Evolutionary conservation across 176 grass and related monocot genomes (phyloP), one percentile per base, ranked within the genome.

Genomic region (Leersia perrieri): DNA sequence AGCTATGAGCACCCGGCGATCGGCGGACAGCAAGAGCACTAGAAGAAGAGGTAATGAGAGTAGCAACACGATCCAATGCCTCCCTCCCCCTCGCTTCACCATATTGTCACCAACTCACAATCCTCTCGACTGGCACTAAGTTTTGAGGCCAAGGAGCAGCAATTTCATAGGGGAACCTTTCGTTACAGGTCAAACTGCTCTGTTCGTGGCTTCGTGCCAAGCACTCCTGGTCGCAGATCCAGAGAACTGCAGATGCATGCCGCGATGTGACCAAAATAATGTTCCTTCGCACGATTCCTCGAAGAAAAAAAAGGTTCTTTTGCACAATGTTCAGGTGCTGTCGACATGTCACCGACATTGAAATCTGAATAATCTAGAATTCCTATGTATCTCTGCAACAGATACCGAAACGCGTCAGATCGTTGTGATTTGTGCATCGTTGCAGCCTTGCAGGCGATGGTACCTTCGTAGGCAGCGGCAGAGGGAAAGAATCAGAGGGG

Each of bases 161-260:
- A 14, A 26, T 57, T 84, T 84, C 65, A 77, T 71, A 76, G 45
- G 65, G 64, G 25, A 18, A 45, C 18, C 23, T 45, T 4, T 61
- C 29, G 15, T 36, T 29, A 1, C 49, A 71, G 66, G 66, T 85
- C 74, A 16, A 85, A 72, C 83, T 26, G 53, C 60, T 63, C 49
- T 29, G 40, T 6, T 27, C 51, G 74, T 60, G 73, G 1, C 38
- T 5, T 82, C 74, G 74, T 61, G 67, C 49, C 55, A 4, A 29
- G 53, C 66, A 78, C 65, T n/a, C n/a, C n/a, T n/a, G n/a, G n/a
- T n/a, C n/a, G 29, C 16, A 16, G 9, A 39, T 6, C 53, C 14
- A 30, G 1, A 28, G n/a, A 63, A 45, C 3, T 18, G 11, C 2
- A 22, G 5, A 62, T 22, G 58, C 39, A 36, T 31, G 69, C 69